These are phyloP conservation scores for Clohesyomyces aquaticus DNA, from an alignment of 495 filamentous ascomycete genomes.

Conservation along the genomic window DNA sequence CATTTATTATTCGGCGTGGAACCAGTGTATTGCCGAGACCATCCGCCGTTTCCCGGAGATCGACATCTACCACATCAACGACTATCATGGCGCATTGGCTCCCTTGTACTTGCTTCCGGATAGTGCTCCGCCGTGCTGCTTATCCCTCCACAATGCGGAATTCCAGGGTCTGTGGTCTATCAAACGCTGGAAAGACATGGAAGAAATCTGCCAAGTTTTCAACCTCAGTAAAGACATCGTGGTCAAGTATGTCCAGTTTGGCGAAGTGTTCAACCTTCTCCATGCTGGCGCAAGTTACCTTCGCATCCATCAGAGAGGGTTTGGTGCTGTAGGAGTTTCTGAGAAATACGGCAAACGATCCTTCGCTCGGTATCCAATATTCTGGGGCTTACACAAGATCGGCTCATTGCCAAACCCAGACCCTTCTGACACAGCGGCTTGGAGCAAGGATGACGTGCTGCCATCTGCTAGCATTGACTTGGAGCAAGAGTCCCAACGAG, in stretches of 20 bases:
- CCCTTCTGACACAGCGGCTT: conserved; percentile 72
- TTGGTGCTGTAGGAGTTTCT: conserved; percentile 76
- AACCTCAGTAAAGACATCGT: conserved; percentile 60
- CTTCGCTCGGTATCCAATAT: conserved; percentile 75
- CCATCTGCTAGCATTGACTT: conserved; percentile 59
- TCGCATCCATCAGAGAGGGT: conserved; percentile 74
- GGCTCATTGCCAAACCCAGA: conserved; percentile 76
- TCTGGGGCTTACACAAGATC: conserved; percentile 65
- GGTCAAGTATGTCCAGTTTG: conserved; percentile 67
- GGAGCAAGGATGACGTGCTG: conserved; percentile 56
- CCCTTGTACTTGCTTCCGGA: conserved; percentile 69
- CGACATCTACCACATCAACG: conserved; percentile 80
- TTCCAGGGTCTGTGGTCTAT: conserved; percentile 78
- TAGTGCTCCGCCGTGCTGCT: conserved; percentile 59
- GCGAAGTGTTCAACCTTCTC: conserved; percentile 73
- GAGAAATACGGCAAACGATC: conserved; percentile 76
- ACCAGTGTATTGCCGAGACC: conserved; percentile 68
- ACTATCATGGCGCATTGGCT: conserved; percentile 76
- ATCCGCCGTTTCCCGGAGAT: conserved; percentile 64
- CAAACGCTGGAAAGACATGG: too few relatives aligned
- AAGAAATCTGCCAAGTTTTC: conserved; percentile 73
- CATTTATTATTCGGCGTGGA: conserved; percentile 76
- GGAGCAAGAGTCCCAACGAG: conserved; percentile 60
- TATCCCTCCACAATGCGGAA: conserved; percentile 72
- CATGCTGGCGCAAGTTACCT: conserved; percentile 75